These are phyloP conservation scores for Spizellomyces punctatus DNA, from an alignment of 192 early-diverging fungal species.

Conservation along the genomic window DNA sequence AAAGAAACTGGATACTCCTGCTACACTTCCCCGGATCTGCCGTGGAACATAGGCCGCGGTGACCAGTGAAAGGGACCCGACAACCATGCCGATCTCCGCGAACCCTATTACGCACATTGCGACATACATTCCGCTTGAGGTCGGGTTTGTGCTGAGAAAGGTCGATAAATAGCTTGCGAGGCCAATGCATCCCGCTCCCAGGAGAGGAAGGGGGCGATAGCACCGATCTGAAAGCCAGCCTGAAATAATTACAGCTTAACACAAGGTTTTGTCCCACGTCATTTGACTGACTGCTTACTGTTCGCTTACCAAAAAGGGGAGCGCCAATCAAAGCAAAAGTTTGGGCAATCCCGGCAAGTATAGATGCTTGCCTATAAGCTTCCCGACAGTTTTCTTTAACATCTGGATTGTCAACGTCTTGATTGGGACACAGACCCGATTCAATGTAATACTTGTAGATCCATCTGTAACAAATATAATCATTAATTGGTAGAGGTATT, in stretches of 20 bases:
- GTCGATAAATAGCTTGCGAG: slow-evolving; percentile 54
- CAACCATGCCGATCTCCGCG: slow-evolving; percentile 71
- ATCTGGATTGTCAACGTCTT: slow-evolving; percentile 30
- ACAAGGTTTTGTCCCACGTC: too few species aligned
- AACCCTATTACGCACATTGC: slow-evolving; percentile 48
- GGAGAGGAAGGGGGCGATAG: slow-evolving; percentile 41
- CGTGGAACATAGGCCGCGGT: slow-evolving; percentile 48
- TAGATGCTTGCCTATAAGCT: slow-evolving; percentile 47
- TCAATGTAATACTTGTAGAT: slow-evolving; percentile 62
- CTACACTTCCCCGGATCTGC: slow-evolving; percentile 60
- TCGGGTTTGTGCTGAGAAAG: slow-evolving; percentile 51
- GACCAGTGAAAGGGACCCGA: slow-evolving; percentile 65
- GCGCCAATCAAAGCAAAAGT: slow-evolving; percentile 66
- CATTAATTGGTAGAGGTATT: too few species aligned
- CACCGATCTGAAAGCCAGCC: slow-evolving; percentile 38
- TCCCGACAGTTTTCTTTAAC: slow-evolving; percentile 41
- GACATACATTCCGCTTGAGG: slow-evolving; percentile 41
- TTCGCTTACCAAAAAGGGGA: slow-evolving; percentile 52
- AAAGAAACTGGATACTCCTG: slow-evolving; percentile 62
- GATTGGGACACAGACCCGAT: slow-evolving; percentile 49
- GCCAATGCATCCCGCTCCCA: slow-evolving; percentile 52
- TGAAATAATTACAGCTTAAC: too few species aligned
- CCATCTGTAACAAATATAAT: neutral
- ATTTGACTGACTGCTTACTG: too few species aligned
- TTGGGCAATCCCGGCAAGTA: slow-evolving; percentile 61